phyloP scores from a whole-genome alignment of 2,329 filamentous ascomycete genomes.

The Conoideocrella luteorostrata region DNA sequence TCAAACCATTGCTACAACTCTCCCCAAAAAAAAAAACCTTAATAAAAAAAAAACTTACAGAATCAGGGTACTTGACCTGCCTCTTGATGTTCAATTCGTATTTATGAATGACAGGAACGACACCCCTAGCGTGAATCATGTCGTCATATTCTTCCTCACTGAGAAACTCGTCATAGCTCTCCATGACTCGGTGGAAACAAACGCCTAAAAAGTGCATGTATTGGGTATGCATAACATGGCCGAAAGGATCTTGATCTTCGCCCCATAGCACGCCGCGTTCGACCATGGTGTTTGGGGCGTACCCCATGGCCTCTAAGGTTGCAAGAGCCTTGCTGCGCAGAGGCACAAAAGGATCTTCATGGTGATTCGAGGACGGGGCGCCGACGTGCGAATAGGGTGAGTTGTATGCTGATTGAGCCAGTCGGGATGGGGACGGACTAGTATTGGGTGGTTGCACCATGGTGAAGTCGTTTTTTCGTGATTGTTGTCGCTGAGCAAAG shows the following conservation, averaged over 20 bases:
- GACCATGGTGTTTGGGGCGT: constrained; percentile 11
- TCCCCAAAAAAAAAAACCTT: no score
- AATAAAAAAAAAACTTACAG: constrained; percentile 4
- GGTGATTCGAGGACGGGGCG: no score
- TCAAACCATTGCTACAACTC: no score
- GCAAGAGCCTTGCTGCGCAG: constrained; percentile 9
- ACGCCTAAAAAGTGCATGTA: constrained; percentile 18
- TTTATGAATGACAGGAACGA: constrained; percentile 16
- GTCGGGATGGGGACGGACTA: no score
- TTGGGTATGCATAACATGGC: constrained; percentile 19
- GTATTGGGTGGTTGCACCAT: no score
- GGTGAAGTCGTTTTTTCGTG: no score
- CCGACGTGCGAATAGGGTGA: no score
- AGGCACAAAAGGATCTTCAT: no score
- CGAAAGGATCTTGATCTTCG: constrained; percentile 19
- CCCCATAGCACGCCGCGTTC: constrained; percentile 19
- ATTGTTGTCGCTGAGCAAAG: no score
- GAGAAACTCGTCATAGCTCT: constrained; percentile 18
- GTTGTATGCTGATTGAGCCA: no score
- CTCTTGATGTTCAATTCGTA: constrained; percentile 16
- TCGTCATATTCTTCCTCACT: constrained; percentile 17
- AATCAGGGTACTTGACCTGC: constrained; percentile 17
- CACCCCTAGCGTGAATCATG: constrained; percentile 15
- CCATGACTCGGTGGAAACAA: constrained; percentile 17
- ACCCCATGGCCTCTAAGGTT: constrained; percentile 13